Base-by-base conservation (phyloP, 1,139 yeast species). In the Lodderomyces metapsilosis region DNA sequence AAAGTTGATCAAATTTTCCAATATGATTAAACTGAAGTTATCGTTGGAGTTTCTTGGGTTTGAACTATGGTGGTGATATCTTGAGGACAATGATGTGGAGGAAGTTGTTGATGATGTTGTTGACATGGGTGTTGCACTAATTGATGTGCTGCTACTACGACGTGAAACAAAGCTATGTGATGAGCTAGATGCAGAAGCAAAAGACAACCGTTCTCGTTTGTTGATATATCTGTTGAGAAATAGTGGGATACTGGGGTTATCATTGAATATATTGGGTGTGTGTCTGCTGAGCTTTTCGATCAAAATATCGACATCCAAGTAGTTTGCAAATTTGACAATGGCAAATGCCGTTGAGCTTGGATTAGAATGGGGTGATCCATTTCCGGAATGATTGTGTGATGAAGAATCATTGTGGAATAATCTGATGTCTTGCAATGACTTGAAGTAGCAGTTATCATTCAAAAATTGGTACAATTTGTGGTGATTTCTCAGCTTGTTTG, bases 1-100 rank as follows among this genome's bases (percentile, higher is more conserved):
- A 42, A 69, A 62, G 4, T 57, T 52, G 15, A 57, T 59, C 41
- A 78, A 59, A 49, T 75, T 75, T 48, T 75, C 79, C 23, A 77
- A 52, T 36, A 73, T 64, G 3, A 78, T 56, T 38, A 72, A 68
- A 38, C 65, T 64, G 17, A 47, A 50, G 32, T 48, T 44, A 15
- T 48, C 52, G 21, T 34, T 34, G 36, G 36, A 10, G 25, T 12
- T 22, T 15, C 36, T 34, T 21, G 15, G 4, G 21, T 17, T 17
- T 35, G 13, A 11, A 32, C 35, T 20, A 20, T 13, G 23, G 21
- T 35, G 10, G 10, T 23, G 22, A 21, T 4, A 17, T n/a, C 22
- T 39, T 37, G 12, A 23, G 35, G 9, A 34, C 35, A 8, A 4
- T 7, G 32, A 28, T 5, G 32, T 30, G 11, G 40, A 17, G 13